Evolutionary conservation across 768 basidiomycete genomes (phyloP).

Genomic region (Dentipellis fragilis): DNA sequence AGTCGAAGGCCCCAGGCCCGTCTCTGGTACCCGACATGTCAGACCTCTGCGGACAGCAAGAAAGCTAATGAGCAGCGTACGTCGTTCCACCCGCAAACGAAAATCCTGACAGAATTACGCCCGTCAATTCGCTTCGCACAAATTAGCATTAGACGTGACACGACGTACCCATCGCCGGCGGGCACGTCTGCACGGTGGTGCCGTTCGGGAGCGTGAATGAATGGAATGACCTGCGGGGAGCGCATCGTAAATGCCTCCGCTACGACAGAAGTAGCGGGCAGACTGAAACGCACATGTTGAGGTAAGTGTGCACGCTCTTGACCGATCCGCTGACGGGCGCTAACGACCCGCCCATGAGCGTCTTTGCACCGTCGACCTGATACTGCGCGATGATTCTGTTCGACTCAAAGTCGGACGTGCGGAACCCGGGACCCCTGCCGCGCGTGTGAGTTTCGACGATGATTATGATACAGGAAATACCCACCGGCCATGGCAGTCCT

Average conservation of each 20-base stretch:
- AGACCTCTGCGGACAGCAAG: not conserved
- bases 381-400: slow-evolving; percentile 60
- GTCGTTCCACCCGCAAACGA: slow-evolving; percentile 76
- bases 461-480: slow-evolving; percentile 7
- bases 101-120: slow-evolving; percentile 35
- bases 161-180: slow-evolving; percentile 60
- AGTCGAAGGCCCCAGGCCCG: slow-evolving; percentile 73
- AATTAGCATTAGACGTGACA: not conserved
- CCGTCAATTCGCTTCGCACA: not conserved
- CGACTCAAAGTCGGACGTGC: slow-evolving; percentile 64
- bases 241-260: too few species aligned
- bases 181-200: slow-evolving; percentile 58
- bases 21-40: slow-evolving; percentile 33
- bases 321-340: slow-evolving; percentile 47
- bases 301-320: slow-evolving; percentile 58
- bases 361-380: slow-evolving; percentile 62
- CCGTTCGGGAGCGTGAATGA: slow-evolving; percentile 59
- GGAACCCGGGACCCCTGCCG: slow-evolving; percentile 65
- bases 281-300: slow-evolving; percentile 49
- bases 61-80: slow-evolving; percentile 26
- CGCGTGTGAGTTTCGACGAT: not conserved
- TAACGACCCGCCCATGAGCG: slow-evolving; percentile 43
- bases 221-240: slow-evolving; percentile 41
- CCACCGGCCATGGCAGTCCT: slow-evolving; percentile 66
- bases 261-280: not conserved